Evolutionary conservation across 129 eudicot species (phyloP), one percentile per base, ranked within the genome.

Genomic region (Saposhnikovia divaricata): DNA sequence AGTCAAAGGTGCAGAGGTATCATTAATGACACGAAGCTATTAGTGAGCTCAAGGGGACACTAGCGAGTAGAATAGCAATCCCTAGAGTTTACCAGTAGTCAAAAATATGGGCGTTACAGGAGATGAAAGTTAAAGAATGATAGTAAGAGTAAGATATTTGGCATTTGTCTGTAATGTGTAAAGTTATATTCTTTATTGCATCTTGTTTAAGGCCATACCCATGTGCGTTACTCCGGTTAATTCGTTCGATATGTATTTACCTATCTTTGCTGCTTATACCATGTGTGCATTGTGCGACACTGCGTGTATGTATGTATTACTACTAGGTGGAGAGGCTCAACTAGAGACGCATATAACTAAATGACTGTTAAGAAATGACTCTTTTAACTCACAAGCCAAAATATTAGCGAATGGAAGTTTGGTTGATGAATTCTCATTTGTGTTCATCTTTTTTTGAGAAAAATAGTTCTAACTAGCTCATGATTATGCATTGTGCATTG

Each of bases 11-110:
- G 19, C n/a, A 69, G 43, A 0, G 38, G 44, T 15, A 31, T 3
- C 79, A 75, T 75, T 48, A 46, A 75, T 75, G 79, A 34, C 79
- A 75, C 11, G 79, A 50, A 48, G 42, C 78, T 48, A 75, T 75
- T 75, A 47, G 65, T 1, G 42, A 48, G 31, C 65, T 75, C 43
- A 15, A 75, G 65, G 78, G 61, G 66, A 46, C 78, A 75, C 69
- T 25, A 14, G 9, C 9, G 16, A 75, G 44, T 14, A 38, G 43
- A 31, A 31, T 69, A 69, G 74, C 74, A 69, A 38, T 44, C 74
- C 73, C 74, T 69, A 69, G 74, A 15, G 34, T 69, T 69, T 69
- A 19, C 43, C 78, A 38, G 40, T 18, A 48, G 44, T 48, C 77
- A 74, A 74, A 74, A 44, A 43, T n/a, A 42, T 74, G 57, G 57